Evolutionary conservation across 2,329 filamentous ascomycete genomes (phyloP), one percentile per base, ranked within the genome.

Genomic region (Lomentospora prolificans): DNA sequence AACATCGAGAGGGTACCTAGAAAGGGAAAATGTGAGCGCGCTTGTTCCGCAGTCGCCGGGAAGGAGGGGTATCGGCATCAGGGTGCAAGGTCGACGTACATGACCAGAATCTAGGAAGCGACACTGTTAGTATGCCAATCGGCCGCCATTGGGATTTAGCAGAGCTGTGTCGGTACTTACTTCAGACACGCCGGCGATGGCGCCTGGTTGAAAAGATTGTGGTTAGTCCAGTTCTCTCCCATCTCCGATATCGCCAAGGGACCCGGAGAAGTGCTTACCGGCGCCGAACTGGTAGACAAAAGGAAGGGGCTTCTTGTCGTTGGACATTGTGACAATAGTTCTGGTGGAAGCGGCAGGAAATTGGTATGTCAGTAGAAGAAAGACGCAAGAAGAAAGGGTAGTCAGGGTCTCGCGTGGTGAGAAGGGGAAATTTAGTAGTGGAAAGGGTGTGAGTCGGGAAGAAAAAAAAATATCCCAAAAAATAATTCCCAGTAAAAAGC

Each of bases 171-270:
- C 22, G 7, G 17, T 10, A 75, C 85, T 73, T 78, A 91, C 90
- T 82, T 99, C 94, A 65, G 92, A 97, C 62, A 99, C 91, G 79
- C 94, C 94, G 68, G 94, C 94, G 69, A 99, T 88, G 69, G 94
- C 94, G 76, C 87, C 86, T 89, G 64, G 36, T 63, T 46, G 48
- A 56, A 50, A 33, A 19, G 22, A 27, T 30, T 60, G 46, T 33
- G 60, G 65, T 68, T 64, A 65, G 67, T 59, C 55, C 6, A 6
- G 30, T 7, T 6, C 7, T n/a, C n/a, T n/a, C n/a, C n/a, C n/a
- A 56, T 59, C 56, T 63, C 58, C 60, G 56, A 60, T 62, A 59
- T 55, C 48, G 57, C 55, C 57, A 51, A 50, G 53, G 30, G 22
- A 6, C 7, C 59, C 63, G 60, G 59, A 59, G 58, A 63, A 63